Conservation (phyloP, 2,329 filamentous ascomycete genomes). For the Diplodia sapinea region DNA sequence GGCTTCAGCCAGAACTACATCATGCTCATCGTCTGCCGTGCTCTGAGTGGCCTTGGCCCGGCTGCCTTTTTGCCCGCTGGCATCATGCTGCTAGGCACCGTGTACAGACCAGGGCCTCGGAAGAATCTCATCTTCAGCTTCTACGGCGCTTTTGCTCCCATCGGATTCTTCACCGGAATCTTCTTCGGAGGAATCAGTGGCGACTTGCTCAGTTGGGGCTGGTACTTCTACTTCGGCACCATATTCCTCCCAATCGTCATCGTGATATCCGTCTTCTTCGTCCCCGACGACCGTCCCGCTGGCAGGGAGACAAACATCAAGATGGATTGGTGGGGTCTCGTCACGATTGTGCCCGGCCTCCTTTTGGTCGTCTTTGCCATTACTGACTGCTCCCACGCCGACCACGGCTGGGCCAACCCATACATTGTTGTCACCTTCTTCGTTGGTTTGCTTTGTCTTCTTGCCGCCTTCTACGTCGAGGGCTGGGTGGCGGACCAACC, state of each 20-base stretch:
- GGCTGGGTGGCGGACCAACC: conserved; percentile 72
- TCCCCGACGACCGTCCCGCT: conserved; percentile 30
- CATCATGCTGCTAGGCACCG: conserved; percentile 68
- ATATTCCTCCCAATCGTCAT: conserved; percentile 44
- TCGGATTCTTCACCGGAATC: conserved; percentile 63
- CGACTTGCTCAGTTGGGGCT: conserved; percentile 59
- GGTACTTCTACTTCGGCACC: conserved; percentile 70
- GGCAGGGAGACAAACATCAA: conserved; percentile 34
- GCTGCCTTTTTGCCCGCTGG: conserved; percentile 74
- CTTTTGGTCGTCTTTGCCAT: conserved; percentile 76
- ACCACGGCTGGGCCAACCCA: conserved; percentile 72
- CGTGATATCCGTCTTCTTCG: conserved; percentile 33
- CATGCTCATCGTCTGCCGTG: conserved; percentile 76
- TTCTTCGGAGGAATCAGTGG: conserved; percentile 67
- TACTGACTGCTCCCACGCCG: conserved; percentile 73
- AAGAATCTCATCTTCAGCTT: conserved; percentile 71
- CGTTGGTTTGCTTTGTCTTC: conserved; percentile 66
- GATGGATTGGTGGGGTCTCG: conserved; percentile 48
- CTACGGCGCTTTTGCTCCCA: conserved; percentile 60
- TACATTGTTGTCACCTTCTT: conserved; percentile 72
- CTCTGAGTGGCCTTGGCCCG: conserved; percentile 74
- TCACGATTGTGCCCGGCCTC: conserved; percentile 57
- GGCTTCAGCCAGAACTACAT: conserved; percentile 71
- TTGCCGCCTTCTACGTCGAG: conserved; percentile 70
- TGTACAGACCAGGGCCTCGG: conserved; percentile 69